These are phyloP conservation scores for Syzygium aqueum DNA, from an alignment of 345 rosid species.

Conservation along the genomic window DNA sequence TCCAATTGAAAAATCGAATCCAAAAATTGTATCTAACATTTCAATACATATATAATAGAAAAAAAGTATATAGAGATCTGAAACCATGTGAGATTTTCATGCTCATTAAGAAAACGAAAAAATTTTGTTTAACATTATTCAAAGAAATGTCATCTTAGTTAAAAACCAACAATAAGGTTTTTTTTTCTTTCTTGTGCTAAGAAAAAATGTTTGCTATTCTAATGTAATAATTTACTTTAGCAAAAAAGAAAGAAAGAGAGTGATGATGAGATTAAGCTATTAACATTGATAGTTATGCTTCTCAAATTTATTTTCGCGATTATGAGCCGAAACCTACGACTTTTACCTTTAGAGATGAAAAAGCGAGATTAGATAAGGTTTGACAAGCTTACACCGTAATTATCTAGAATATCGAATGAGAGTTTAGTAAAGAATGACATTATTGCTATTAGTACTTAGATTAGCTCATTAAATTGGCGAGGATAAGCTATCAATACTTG, in stretches of 20 bases:
- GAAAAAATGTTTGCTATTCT: neutral
- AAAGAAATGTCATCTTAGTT: neutral
- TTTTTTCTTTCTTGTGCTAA: neutral
- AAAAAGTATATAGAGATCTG: too few relatives aligned
- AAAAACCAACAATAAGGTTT: neutral
- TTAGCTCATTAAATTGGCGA: neutral
- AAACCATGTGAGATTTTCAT: too few relatives aligned
- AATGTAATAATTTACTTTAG: neutral
- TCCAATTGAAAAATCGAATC: too few relatives aligned
- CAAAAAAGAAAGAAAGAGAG: neutral
- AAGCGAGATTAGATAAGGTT: neutral
- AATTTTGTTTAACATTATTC: neutral
- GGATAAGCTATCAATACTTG: neutral
- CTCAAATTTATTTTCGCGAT: neutral
- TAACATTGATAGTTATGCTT: fast-evolving
- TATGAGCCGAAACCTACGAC: fast-evolving
- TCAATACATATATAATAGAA: too few relatives aligned
- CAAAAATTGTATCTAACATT: too few relatives aligned
- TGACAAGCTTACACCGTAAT: neutral
- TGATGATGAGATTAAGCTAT: neutral
- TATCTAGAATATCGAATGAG: too few relatives aligned
- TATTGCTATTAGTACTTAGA: too few relatives aligned
- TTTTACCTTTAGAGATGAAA: neutral
- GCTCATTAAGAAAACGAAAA: too few relatives aligned
- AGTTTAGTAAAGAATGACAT: too few relatives aligned